phyloP scores from a whole-genome alignment of 306 rosid species.

The Rubus parviflorus region DNA sequence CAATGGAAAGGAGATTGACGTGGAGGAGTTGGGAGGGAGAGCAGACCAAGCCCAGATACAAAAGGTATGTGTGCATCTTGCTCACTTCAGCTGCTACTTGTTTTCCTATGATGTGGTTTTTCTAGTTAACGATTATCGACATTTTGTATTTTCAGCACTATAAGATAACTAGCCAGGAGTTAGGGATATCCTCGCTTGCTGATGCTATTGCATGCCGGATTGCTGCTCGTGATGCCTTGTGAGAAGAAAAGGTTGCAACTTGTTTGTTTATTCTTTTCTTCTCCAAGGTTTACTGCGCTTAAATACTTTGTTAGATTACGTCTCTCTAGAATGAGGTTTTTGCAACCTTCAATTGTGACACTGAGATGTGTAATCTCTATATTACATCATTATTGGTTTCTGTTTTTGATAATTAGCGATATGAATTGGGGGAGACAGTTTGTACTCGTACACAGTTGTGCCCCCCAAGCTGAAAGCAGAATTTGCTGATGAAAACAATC shows the following conservation, averaged over 20 bases:
- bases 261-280: no score
- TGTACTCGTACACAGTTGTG: no score
- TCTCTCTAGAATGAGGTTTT: no score
- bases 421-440: no score
- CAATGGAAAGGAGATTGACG: constrained; percentile 59
- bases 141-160: constrained; percentile 60
- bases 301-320: no score
- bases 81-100: neutral
- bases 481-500: no score
- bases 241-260: constrained; percentile 28
- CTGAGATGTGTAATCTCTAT: no score
- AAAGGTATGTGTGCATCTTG: constrained; percentile 49
- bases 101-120: constrained; percentile 15
- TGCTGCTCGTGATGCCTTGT: constrained; percentile 79
- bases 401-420: no score
- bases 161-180: constrained; percentile 65
- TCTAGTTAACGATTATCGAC: constrained; percentile 13
- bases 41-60: constrained; percentile 74
- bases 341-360: no score
- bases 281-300: no score
- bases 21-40: constrained; percentile 71
- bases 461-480: no score
- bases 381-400: no score
- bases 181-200: constrained; percentile 70
- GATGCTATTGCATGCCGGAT: constrained; percentile 80